phyloP scores from a whole-genome alignment of 768 basidiomycete species.

The Mycena leptocephala region DNA sequence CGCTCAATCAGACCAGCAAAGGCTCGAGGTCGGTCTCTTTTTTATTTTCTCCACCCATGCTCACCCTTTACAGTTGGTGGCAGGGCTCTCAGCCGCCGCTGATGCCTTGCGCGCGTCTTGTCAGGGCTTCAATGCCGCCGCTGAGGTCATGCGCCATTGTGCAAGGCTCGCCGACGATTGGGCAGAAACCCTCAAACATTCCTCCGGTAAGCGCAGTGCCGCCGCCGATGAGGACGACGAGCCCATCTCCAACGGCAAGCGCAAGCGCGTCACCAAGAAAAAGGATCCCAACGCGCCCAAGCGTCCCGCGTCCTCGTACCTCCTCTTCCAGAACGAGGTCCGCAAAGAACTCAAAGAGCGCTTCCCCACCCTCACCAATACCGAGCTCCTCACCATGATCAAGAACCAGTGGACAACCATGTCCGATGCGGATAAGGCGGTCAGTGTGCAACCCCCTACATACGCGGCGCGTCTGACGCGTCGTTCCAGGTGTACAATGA shows the following conservation, averaged over 20 bases:
- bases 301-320: slow-evolving; percentile 92
- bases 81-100: slow-evolving; percentile 71
- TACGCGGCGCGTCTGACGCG: slow-evolving; percentile 33
- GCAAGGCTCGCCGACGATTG: slow-evolving; percentile 75
- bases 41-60: background rate
- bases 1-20: slow-evolving; percentile 7
- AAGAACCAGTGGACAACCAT: slow-evolving; percentile 83
- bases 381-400: slow-evolving; percentile 82
- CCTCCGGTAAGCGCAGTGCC: slow-evolving; percentile 72
- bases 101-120: slow-evolving; percentile 66
- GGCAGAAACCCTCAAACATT: slow-evolving; percentile 60
- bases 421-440: slow-evolving; percentile 80
- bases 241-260: slow-evolving; percentile 57
- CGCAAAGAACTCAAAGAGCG: slow-evolving; percentile 80
- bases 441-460: slow-evolving; percentile 54
- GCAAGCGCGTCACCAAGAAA: slow-evolving; percentile 77
- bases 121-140: slow-evolving; percentile 68
- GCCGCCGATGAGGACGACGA: slow-evolving; percentile 58
- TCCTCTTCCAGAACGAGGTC: slow-evolving; percentile 94
- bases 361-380: slow-evolving; percentile 76
- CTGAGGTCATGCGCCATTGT: slow-evolving; percentile 75
- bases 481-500: slow-evolving; percentile 67
- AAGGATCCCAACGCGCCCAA: slow-evolving; percentile 96
- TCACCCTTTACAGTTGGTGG: slow-evolving; percentile 31
- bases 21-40: background rate